Base-by-base conservation (phyloP, 1,284 basidiomycete genomes). In the Malassezia pachydermatis region DNA sequence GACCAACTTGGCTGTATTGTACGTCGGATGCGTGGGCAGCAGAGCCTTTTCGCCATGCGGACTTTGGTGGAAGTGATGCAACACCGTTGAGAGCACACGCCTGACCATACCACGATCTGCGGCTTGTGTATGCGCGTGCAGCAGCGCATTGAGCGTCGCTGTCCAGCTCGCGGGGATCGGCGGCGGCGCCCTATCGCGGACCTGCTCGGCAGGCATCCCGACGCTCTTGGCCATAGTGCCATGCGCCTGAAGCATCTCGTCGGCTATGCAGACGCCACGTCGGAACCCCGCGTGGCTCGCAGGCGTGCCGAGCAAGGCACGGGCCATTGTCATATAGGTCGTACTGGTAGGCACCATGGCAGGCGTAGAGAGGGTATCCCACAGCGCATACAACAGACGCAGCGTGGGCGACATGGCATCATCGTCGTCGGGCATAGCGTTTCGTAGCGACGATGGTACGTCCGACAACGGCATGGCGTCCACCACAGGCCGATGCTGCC, bases 301-400 rank as follows among this genome's bases (percentile, higher is more conserved):
- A 9, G 19, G 14, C 3, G 28, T 16, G 3, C 32, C 34, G 9
- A 55, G 41, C 13, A 55, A 40, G 0, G 33, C 40, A 13, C 33
- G 42, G 4, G 52, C 36, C 9, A 55, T 17, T 29, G 27, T 29
- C 42, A 44, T 52, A 36, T 53, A 60, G 2, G 58, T 55, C 2
- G 45, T 38, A 3, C 32, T 7, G 5, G 55, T 48, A 2, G 54
- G 55, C 2, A 54, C 19, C 9, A 66, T 51, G 3, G 34, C 34
- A 11, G 38, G 43, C 6, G 17, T 20, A 3, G 51, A 43, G 58
- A 66, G 58, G 27, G 43, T 47, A 19, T 66, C 55, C 42, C 62
- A 50, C 1, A 66, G 48, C 25, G 56, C 29, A 30, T 64, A 35
- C 0, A 58, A 37, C 1, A 66, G 27, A 2, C 55, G 55, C 14